Evolutionary conservation across 164 flowering plant species (phyloP).

Genomic region (Macadamia tetraphylla): DNA sequence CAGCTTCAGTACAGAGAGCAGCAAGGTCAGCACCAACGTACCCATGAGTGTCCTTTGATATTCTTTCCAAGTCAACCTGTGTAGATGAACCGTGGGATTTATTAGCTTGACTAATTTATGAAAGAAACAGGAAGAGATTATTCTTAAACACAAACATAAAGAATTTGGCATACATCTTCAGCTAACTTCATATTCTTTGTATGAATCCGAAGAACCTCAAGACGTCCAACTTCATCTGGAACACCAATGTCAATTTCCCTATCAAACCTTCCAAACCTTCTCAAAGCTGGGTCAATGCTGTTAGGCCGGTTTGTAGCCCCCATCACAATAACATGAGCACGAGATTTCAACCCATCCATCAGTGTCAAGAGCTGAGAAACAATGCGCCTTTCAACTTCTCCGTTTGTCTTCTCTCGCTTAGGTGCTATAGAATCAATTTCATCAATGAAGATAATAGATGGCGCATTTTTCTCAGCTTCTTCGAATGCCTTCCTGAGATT

Average conservation of each 20-base stretch:
- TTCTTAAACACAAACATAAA: not conserved
- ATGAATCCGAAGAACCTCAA: conserved; percentile 76
- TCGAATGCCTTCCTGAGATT: conserved; percentile 80
- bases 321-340: conserved; percentile 74
- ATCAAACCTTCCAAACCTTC: conserved; percentile 83
- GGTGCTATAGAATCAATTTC: conserved; percentile 85
- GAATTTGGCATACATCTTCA: conserved; percentile 44
- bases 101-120: too few species aligned
- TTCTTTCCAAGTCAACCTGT: conserved; percentile 68
- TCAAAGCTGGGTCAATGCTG: conserved; percentile 75
- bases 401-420: conserved; percentile 72
- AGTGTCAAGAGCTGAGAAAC: conserved; percentile 76
- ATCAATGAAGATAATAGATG: conserved; percentile 77
- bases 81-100: not conserved
- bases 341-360: conserved; percentile 75
- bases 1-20: conserved; percentile 76
- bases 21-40: conserved; percentile 79
- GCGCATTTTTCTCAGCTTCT: conserved; percentile 86
- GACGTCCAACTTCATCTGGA: conserved; percentile 82
- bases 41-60: conserved; percentile 65
- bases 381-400: conserved; percentile 75
- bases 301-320: conserved; percentile 81
- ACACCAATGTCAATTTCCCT: conserved; percentile 83
- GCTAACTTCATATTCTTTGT: conserved; percentile 85
- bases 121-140: not conserved